phyloP scores from a whole-genome alignment of 1,284 basidiomycete species.

The Agaricales sp. region DNA sequence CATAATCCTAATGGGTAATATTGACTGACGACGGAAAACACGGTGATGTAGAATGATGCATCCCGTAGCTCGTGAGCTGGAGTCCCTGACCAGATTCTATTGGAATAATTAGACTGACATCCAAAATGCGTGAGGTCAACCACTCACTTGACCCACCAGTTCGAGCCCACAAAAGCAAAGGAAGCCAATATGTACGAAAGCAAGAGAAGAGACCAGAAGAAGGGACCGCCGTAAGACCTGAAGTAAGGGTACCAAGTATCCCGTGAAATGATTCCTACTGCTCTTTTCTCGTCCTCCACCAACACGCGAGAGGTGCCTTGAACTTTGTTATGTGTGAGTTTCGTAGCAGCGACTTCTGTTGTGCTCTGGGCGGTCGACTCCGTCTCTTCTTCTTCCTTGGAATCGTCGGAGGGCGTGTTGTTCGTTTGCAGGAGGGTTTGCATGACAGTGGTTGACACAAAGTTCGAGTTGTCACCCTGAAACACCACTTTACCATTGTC shows the following conservation, averaged over 20 bases:
- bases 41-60: too few relatives aligned
- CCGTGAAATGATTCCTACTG: conserved; percentile 70
- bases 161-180: conserved; percentile 6
- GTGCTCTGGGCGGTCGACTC: conserved; percentile 22
- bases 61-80: too few relatives aligned
- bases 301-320: conserved; percentile 71
- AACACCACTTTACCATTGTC: conserved; percentile 82
- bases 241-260: conserved; percentile 81
- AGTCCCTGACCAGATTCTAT: too few relatives aligned
- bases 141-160: too few relatives aligned
- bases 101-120: too few relatives aligned
- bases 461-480: conserved; percentile 54
- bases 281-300: conserved; percentile 84
- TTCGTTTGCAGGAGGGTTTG: conserved; percentile 57
- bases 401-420: conserved; percentile 30
- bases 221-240: conserved; percentile 49
- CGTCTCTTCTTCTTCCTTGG: conserved; percentile 19
- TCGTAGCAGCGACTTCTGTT: conserved; percentile 22
- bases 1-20: too few relatives aligned
- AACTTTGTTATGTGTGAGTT: too few relatives aligned
- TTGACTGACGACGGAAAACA: too few relatives aligned
- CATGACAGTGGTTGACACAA: conserved; percentile 59
- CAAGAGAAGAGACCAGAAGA: conserved; percentile 66
- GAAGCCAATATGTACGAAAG: conserved; percentile 44
- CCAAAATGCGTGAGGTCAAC: too few relatives aligned